Conservation (phyloP, 495 filamentous ascomycete genomes). For the Daldinia vernicosa region DNA sequence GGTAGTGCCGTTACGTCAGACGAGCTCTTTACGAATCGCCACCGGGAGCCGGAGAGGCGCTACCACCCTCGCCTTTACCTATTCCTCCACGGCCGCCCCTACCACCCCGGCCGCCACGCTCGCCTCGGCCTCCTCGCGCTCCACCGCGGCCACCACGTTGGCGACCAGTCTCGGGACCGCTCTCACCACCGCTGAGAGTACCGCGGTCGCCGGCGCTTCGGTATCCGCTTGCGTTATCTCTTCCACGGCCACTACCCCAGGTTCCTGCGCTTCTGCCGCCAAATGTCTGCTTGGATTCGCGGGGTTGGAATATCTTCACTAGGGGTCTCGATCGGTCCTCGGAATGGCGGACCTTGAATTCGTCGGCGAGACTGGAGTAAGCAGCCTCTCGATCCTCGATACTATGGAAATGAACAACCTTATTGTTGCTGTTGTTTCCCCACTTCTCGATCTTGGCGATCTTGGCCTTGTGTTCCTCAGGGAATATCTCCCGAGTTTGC, state of each 20-base stretch:
- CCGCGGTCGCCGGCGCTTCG: conserved; percentile 62
- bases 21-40: conserved; percentile 57
- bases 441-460: conserved; percentile 80
- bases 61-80: conserved; percentile 62
- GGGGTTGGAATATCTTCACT: conserved; percentile 80
- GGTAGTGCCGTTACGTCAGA: neutral
- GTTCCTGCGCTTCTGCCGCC: conserved; percentile 70
- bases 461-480: conserved; percentile 81
- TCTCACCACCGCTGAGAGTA: conserved; percentile 64
- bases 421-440: conserved; percentile 73
- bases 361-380: conserved; percentile 73
- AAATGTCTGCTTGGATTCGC: conserved; percentile 59
- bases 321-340: conserved; percentile 76
- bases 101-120: conserved; percentile 64
- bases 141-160: conserved; percentile 73
- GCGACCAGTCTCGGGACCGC: conserved; percentile 79
- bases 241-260: conserved; percentile 75
- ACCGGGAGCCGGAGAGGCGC: conserved; percentile 60
- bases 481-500: conserved; percentile 78
- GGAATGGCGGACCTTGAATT: conserved; percentile 71
- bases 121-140: conserved; percentile 61
- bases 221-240: conserved; percentile 70
- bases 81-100: conserved; percentile 69
- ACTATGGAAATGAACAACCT: conserved; percentile 81
- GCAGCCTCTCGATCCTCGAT: conserved; percentile 80